These are phyloP conservation scores for Dioszegia crocea DNA, from an alignment of 768 basidiomycete species.

Conservation along the genomic window DNA sequence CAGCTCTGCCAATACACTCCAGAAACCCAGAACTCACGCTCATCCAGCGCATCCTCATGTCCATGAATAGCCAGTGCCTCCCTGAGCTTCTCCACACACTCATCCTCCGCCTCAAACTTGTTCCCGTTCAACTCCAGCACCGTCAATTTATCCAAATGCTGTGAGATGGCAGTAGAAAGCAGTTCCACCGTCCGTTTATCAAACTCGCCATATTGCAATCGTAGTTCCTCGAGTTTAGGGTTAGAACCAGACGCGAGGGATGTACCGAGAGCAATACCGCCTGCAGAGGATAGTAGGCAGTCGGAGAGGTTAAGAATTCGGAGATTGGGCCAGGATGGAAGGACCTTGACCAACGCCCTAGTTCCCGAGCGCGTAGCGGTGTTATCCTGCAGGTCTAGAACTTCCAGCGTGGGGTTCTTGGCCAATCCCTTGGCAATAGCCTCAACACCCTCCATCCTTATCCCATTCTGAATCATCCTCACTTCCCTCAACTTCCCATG, in stretches of 20 bases:
- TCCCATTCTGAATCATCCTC: constrained; percentile 96
- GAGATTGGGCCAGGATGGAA: constrained; percentile 68
- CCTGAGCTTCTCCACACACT: constrained; percentile 52
- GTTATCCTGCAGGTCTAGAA: constrained; percentile 86
- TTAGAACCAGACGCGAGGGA: constrained; percentile 67
- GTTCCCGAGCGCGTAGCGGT: constrained; percentile 51
- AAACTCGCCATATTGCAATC: constrained; percentile 89
- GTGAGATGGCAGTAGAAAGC: constrained; percentile 63
- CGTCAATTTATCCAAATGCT: constrained; percentile 60
- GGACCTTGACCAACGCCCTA: constrained; percentile 60
- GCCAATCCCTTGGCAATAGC: constrained; percentile 71
- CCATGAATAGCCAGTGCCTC: constrained; percentile 52
- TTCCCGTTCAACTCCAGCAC: constrained; percentile 82
- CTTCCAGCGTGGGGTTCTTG: constrained; percentile 62
- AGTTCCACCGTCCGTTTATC: constrained; percentile 64
- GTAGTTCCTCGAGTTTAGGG: constrained; percentile 67
- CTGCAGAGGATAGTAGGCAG: constrained; percentile 78
- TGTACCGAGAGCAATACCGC: constrained; percentile 64
- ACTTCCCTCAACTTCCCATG: constrained; percentile 79
- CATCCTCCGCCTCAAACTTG: constrained; percentile 53
- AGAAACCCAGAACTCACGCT: constrained; percentile 49
- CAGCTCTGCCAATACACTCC: background rate
- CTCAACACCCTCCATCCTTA: constrained; percentile 83
- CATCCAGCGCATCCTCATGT: constrained; percentile 77
- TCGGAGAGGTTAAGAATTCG: constrained; percentile 84